Percentiles rank a stretch among this genome's conserved stretches.
phyloP scores from a whole-genome alignment of 2,329 filamentous ascomycete species.

The Aschersonia sp. region DNA sequence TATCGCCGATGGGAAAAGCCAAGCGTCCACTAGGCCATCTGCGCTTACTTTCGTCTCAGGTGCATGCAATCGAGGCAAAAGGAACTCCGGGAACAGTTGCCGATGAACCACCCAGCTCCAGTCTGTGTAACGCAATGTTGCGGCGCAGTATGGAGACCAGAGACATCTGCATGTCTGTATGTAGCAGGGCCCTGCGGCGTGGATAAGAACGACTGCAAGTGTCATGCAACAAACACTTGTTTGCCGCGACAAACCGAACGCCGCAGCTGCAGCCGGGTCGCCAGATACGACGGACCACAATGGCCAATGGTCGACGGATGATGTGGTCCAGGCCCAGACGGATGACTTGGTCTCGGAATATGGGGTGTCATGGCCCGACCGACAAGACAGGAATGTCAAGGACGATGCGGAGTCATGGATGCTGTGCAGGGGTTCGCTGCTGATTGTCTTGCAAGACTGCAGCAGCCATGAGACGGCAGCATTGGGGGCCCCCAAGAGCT shows the following conservation, averaged over 20 bases:
- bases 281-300: too few relatives aligned
- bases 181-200: not conserved
- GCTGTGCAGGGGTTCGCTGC: not conserved
- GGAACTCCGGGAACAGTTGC: not conserved
- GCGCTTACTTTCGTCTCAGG: too few relatives aligned
- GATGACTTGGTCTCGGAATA: too few relatives aligned
- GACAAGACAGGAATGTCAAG: too few relatives aligned
- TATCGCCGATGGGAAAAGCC: too few relatives aligned
- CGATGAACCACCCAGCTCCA: not conserved
- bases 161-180: not conserved
- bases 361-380: too few relatives aligned
- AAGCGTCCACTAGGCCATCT: too few relatives aligned
- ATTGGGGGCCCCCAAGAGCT: not conserved
- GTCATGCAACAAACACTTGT: not conserved
- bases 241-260: not conserved
- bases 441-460: not conserved
- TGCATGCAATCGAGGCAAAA: not conserved
- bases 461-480: not conserved
- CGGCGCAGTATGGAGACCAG: not conserved
- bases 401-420: not conserved
- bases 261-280: too few relatives aligned
- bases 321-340: too few relatives aligned
- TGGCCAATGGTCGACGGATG: too few relatives aligned
- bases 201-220: too few relatives aligned
- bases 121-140: not conserved